Percentiles rank a stretch among this genome's conserved stretches.
These are phyloP conservation scores for Lithohypha guttulata DNA, from an alignment of 2,329 filamentous ascomycete genomes.

Conservation along the genomic window DNA sequence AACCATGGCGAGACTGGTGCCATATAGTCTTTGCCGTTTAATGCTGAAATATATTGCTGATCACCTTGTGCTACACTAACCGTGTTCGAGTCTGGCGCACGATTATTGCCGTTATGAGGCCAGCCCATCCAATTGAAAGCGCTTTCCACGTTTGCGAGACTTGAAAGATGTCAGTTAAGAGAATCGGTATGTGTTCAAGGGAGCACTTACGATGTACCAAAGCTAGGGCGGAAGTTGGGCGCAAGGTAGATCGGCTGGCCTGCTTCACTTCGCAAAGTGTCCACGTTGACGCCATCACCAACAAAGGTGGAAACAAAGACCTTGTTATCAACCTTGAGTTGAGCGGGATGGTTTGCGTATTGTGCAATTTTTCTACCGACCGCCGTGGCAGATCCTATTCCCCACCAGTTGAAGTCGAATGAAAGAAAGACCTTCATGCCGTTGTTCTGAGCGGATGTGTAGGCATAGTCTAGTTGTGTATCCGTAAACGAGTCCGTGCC, in stretches of 20 bases:
- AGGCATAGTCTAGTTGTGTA: slow-evolving; percentile 39
- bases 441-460: slow-evolving; percentile 37
- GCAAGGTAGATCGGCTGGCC: slow-evolving; percentile 39
- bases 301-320: slow-evolving; percentile 46
- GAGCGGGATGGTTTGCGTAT: slow-evolving; percentile 35
- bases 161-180: too few species aligned
- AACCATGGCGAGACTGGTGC: slow-evolving; percentile 43
- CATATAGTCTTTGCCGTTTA: slow-evolving; percentile 38
- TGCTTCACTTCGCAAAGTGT: slow-evolving; percentile 33
- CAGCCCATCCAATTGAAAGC: slow-evolving; percentile 37
- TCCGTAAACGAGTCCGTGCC: slow-evolving; percentile 35
- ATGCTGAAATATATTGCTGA: slow-evolving; percentile 25
- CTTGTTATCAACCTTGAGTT: slow-evolving; percentile 41
- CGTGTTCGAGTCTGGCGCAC: slow-evolving; percentile 35
- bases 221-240: slow-evolving; percentile 40
- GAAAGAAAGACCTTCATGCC: slow-evolving; percentile 47
- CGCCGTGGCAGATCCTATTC: slow-evolving; percentile 27
- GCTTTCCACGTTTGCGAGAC: slow-evolving; percentile 32
- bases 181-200: too few species aligned
- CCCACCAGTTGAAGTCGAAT: slow-evolving; percentile 46
- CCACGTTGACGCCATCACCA: slow-evolving; percentile 35
- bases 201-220: too few species aligned
- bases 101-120: slow-evolving; percentile 36
- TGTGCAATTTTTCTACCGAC: slow-evolving; percentile 38
- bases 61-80: slow-evolving; percentile 34